These are phyloP conservation scores for Cyclotella cryptica DNA, from an alignment of 108 stramenopile genomes.

Conservation along the genomic window DNA sequence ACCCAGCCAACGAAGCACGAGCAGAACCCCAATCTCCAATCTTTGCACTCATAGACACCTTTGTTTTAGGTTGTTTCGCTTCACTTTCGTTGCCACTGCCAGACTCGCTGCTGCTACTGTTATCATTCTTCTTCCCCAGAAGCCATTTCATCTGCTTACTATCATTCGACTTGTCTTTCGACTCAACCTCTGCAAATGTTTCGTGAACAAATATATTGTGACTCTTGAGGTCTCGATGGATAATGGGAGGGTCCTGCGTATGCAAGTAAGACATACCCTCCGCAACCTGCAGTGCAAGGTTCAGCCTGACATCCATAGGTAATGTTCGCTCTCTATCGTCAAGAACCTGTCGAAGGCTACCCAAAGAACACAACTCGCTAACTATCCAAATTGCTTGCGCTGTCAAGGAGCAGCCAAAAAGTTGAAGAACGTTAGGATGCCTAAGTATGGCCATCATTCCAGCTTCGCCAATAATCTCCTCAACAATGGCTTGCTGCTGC, in stretches of 20 bases:
- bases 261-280: slow-evolving; percentile 97
- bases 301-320: slow-evolving; percentile 62
- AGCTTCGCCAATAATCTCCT: slow-evolving; percentile 99
- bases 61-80: slow-evolving; percentile 57
- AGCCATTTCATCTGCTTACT: slow-evolving; percentile 49
- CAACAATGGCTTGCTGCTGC: slow-evolving; percentile 96
- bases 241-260: slow-evolving; percentile 93
- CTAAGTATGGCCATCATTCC: slow-evolving; percentile 97
- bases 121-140: slow-evolving; percentile 27
- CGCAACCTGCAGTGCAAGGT: slow-evolving; percentile 91
- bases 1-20: slow-evolving; percentile 84
- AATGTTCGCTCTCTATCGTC: slow-evolving; percentile 81
- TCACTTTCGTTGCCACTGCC: slow-evolving; percentile 19
- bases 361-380: slow-evolving; percentile 91
- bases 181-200: slow-evolving; percentile 72
- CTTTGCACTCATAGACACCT: slow-evolving; percentile 83
- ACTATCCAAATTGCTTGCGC: slow-evolving; percentile 98
- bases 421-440: slow-evolving; percentile 95
- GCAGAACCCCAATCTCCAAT: slow-evolving; percentile 98
- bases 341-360: slow-evolving; percentile 93
- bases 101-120: slow-evolving; percentile 15
- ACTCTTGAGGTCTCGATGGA: slow-evolving; percentile 98
- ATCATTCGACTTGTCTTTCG: slow-evolving; percentile 44
- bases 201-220: slow-evolving; percentile 98
- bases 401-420: slow-evolving; percentile 96